Evolutionary conservation across 306 rosid species (phyloP).

Genomic region (Cucumis melo): DNA sequence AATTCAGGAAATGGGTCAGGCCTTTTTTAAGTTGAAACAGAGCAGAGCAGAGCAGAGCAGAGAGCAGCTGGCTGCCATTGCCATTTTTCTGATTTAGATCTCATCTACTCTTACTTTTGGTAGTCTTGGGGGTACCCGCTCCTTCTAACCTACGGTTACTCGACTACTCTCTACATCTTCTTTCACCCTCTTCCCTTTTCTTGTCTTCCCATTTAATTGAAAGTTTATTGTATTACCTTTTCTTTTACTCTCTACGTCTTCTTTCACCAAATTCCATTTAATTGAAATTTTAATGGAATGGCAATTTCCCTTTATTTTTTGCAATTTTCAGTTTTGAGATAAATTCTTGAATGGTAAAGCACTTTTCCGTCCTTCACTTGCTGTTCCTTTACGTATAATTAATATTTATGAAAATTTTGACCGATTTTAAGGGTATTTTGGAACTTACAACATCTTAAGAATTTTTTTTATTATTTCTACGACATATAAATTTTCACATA

Average conservation of each 20-base stretch:
- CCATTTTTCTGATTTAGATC: constrained; percentile 2
- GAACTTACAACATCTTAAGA: not conserved
- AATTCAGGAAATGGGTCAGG: constrained; percentile 7
- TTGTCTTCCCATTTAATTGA: no score
- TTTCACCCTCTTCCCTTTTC: not conserved
- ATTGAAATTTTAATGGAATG: no score
- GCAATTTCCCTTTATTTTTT: not conserved
- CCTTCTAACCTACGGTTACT: constrained; percentile 8
- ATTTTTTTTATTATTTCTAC: not conserved
- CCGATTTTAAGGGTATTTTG: not conserved
- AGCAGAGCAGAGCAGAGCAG: constrained; percentile 2
- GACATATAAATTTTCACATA: not conserved
- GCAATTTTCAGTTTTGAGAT: not conserved
- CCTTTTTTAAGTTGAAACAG: constrained; percentile 4
- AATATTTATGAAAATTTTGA: not conserved
- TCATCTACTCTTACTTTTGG: not conserved
- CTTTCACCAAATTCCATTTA: no score
- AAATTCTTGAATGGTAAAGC: not conserved
- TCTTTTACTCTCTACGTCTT: not conserved
- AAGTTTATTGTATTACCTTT: no score
- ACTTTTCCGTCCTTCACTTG: not conserved
- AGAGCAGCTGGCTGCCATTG: constrained; percentile 12
- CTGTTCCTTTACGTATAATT: not conserved
- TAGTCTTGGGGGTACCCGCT: not conserved
- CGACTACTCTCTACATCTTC: not conserved